These are phyloP conservation scores for Geum urbanum DNA, from an alignment of 306 rosid species.

Conservation along the genomic window DNA sequence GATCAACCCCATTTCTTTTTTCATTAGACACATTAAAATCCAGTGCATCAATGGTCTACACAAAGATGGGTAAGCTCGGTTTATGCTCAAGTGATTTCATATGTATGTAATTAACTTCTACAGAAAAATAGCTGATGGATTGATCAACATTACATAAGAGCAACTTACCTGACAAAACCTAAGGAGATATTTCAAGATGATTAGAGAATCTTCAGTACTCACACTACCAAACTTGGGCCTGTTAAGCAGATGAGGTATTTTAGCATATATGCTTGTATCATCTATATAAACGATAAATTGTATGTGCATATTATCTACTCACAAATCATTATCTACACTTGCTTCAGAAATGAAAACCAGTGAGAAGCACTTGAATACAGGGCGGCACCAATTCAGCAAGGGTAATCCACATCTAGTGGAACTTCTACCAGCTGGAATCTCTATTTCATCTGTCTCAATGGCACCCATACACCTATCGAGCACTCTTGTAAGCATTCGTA, in stretches of 20 bases:
- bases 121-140: neutral
- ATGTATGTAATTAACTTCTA: constrained; percentile 10
- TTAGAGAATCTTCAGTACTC: constrained; percentile 47
- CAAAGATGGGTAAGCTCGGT: neutral
- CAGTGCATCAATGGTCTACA: neutral
- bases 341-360: constrained; percentile 50
- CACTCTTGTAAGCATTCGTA: constrained; percentile 57
- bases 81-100: constrained; percentile 3
- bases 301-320: constrained; percentile 37
- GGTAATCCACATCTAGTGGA: constrained; percentile 40
- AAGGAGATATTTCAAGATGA: constrained; percentile 58
- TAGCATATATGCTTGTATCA: constrained; percentile 12
- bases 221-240: constrained; percentile 49
- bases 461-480: constrained; percentile 53
- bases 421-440: constrained; percentile 43
- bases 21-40: neutral
- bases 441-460: constrained; percentile 37
- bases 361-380: constrained; percentile 69
- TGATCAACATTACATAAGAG: constrained; percentile 8
- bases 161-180: constrained; percentile 69
- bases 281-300: constrained; percentile 14
- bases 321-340: constrained; percentile 47
- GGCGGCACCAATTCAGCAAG: constrained; percentile 66
- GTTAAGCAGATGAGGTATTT: constrained; percentile 29
- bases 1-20: neutral